Base-by-base conservation (phyloP, 106 monocot species). In the Allium fistulosum region DNA sequence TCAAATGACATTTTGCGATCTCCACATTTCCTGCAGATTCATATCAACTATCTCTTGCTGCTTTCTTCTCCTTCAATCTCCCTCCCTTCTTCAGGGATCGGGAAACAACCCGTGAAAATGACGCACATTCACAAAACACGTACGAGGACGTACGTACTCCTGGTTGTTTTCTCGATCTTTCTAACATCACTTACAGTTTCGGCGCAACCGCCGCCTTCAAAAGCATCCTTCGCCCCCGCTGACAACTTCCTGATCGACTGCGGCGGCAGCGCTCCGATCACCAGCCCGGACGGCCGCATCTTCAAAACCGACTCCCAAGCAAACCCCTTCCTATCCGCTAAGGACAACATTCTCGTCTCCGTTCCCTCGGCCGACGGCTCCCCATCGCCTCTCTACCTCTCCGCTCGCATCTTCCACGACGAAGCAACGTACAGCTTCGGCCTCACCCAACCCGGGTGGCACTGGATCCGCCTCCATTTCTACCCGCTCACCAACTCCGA, bases 391-490 rank as follows among this genome's bases (percentile, higher is more conserved):
- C 37, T 87, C 56, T 94, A 84, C 78, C 82, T 82, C 62, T 80
- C 94, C 4, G 87, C 94, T 15, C 79, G 90, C 18, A 72, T 94
- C 62, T 94, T 94, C 76, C 55, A 58, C 69, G 72, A 76, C 2
- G 78, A 87, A n/a, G 77, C 94, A 13, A 74, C 90, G 56, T 94
- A 87, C 74, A 76, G 52, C 46, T 94, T 94, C 72, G 68, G 51
- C 13, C 82, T 94, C 47, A 60, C 77, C 67, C 74, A 69, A 57
- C 84, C 94, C 4, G 94, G 94, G 9, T 87, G 86, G 90, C 94
- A 90, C 60, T 94, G 86, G 87, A 73, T 94, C 66, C 75, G 94
- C 53, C 84, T 94, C 74, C 80, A 94, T 73, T 87, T 94, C 74
- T 77, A 69, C 80, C 87, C 94, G 47, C 46, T 94, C 69, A 58